A percentile compares a stretch with the other conserved stretches of the same genome.
These are phyloP conservation scores for Usnea hakonensis DNA, from an alignment of 495 filamentous ascomycete genomes.

Conservation along the genomic window DNA sequence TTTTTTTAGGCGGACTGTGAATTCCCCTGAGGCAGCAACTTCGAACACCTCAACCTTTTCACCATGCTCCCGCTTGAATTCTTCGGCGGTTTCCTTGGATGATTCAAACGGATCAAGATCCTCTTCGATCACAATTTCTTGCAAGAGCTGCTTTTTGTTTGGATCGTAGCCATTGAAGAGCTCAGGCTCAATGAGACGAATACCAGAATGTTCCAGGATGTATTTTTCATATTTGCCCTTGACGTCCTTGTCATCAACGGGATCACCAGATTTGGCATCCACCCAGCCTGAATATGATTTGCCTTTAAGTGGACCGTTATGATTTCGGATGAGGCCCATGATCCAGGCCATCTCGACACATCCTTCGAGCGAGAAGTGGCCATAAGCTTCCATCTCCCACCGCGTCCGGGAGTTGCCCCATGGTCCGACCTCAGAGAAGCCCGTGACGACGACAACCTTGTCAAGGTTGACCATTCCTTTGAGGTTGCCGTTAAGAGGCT, in stretches of 20 bases:
- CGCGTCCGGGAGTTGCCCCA: slow-evolving; percentile 97
- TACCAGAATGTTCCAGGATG: slow-evolving; percentile 94
- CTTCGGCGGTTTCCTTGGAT: slow-evolving; percentile 92
- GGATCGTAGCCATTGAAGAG: slow-evolving; percentile 96
- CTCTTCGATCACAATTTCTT: slow-evolving; percentile 94
- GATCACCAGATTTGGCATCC: slow-evolving; percentile 85
- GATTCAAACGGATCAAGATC: slow-evolving; percentile 95
- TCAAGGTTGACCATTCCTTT: slow-evolving; percentile 98
- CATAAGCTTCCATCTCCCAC: slow-evolving; percentile 98
- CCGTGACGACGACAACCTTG: slow-evolving; percentile 94
- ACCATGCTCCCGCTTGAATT: slow-evolving; percentile 93
- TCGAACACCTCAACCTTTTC: slow-evolving; percentile 98
- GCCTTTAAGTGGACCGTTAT: slow-evolving; percentile 97
- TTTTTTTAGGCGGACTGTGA: slow-evolving; percentile 86
- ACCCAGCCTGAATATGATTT: slow-evolving; percentile 97
- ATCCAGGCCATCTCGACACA: slow-evolving; percentile 99
- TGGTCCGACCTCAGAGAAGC: slow-evolving; percentile 91
- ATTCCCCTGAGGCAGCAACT: slow-evolving; percentile 90
- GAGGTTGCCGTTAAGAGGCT: slow-evolving; percentile 76
- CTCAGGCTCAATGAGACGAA: slow-evolving; percentile 95
- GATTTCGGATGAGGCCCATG: slow-evolving; percentile 98
- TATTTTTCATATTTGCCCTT: slow-evolving; percentile 94
- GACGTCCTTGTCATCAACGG: slow-evolving; percentile 96
- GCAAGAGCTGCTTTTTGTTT: slow-evolving; percentile 94
- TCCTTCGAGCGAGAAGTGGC: slow-evolving; percentile 93